Percentiles rank a stretch among this genome's conserved stretches.
Evolutionary conservation across 2,329 filamentous ascomycete genomes (phyloP).

Genomic region (Aspergillus pseudotamarii): DNA sequence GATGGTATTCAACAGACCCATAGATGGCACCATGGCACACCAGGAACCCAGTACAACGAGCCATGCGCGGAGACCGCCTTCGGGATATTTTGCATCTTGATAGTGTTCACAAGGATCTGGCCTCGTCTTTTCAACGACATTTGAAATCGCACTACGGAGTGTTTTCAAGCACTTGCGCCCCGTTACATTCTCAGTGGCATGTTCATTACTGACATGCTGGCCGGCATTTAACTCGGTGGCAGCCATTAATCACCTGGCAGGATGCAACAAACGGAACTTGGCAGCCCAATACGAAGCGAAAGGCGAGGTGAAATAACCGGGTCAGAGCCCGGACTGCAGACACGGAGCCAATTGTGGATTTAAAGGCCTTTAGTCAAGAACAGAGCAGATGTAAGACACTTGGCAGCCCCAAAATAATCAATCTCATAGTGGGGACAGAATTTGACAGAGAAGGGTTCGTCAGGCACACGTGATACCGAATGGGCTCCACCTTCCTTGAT

Average conservation of each 20-base stretch:
- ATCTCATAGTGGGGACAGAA: slow-evolving; percentile 1
- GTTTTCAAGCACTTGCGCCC: no score
- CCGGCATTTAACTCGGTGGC: background rate
- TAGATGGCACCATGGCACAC: slow-evolving; percentile 37
- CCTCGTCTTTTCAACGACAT: background rate
- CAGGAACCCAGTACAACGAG: slow-evolving; percentile 46
- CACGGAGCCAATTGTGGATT: background rate
- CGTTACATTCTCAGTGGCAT: background rate
- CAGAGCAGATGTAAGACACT: background rate
- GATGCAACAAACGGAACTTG: background rate
- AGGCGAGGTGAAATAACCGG: background rate
- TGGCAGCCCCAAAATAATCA: background rate
- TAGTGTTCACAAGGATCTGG: background rate
- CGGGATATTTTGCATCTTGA: slow-evolving; percentile 31
- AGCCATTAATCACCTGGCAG: background rate
- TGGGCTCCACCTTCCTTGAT: background rate
- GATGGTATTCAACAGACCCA: slow-evolving; percentile 45
- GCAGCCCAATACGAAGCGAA: background rate
- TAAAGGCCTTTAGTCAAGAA: no score
- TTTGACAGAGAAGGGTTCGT: background rate
- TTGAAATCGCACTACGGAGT: background rate
- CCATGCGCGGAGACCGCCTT: slow-evolving; percentile 48
- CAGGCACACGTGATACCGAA: background rate
- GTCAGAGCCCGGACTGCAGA: no score
- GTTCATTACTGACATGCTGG: background rate